Percentiles rank a stretch among this genome's conserved stretches.
phyloP scores from a whole-genome alignment of 768 basidiomycete species.

The Leccinum boreale region DNA sequence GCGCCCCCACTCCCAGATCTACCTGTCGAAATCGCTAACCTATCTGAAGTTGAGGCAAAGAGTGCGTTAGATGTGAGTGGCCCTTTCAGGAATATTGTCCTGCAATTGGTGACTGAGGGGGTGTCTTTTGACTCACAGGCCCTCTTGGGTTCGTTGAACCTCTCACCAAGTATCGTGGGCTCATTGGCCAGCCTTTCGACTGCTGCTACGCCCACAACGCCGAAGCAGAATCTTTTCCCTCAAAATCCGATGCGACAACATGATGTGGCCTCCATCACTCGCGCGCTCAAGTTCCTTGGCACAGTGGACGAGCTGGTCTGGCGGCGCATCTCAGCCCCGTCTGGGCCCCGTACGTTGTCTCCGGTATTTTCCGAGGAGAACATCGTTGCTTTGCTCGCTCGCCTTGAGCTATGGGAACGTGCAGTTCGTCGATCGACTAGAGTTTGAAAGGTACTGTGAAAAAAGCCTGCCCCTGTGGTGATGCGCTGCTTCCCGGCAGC shows the following conservation, averaged over 20 bases:
- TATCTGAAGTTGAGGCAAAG: conserved; percentile 27
- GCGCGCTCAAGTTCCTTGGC: conserved; percentile 24
- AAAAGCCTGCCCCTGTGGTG: neutral
- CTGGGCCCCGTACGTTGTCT: conserved; percentile 7
- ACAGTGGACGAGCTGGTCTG: conserved; percentile 29
- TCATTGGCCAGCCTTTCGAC: neutral
- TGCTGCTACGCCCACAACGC: neutral
- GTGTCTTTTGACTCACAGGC: conserved; percentile 4
- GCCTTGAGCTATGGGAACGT: conserved; percentile 30
- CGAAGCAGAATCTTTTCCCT: neutral
- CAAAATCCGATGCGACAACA: conserved; percentile 1
- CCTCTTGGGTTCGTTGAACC: conserved; percentile 11
- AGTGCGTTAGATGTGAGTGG: conserved; percentile 19
- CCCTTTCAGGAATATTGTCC: neutral
- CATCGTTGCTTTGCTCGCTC: conserved; percentile 16
- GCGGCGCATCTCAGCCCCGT: conserved; percentile 16
- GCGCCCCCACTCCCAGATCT: neutral
- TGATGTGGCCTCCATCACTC: conserved; percentile 20
- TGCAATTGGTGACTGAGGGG: neutral
- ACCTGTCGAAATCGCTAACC: conserved; percentile 10
- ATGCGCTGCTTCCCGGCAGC: neutral
- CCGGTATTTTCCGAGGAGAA: conserved; percentile 28
- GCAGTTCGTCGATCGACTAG: conserved; percentile 21
- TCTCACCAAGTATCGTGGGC: conserved; percentile 3
- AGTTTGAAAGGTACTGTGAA: conserved; percentile 2